Percentiles rank a stretch among this genome's conserved stretches.
phyloP scores from a whole-genome alignment of 2,329 filamentous ascomycete genomes.

The Simplicillium aogashimaense region DNA sequence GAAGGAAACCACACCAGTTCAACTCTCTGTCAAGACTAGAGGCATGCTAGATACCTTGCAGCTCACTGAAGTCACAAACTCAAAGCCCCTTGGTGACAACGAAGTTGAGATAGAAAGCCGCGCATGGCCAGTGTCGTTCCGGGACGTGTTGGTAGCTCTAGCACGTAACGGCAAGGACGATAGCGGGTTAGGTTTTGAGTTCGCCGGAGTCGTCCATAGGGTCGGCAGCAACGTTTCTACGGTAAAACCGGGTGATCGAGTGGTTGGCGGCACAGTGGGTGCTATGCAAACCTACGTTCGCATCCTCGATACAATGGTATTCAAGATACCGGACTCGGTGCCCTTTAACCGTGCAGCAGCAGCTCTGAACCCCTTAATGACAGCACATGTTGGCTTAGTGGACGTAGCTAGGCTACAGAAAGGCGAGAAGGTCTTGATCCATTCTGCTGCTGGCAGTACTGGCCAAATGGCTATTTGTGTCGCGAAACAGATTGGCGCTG shows the following conservation, averaged over 20 bases:
- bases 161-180: neutral
- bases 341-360: too few species aligned
- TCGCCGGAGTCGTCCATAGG: neutral
- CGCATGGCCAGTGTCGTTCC: constrained; percentile 1
- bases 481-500: constrained; percentile 19
- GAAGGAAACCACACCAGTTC: too few species aligned
- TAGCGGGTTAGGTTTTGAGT: constrained; percentile 3
- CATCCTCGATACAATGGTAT: too few species aligned
- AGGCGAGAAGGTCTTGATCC: constrained; percentile 24
- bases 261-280: too few species aligned
- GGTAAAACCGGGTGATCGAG: too few species aligned
- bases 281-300: too few species aligned
- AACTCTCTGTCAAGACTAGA: too few species aligned
- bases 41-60: constrained; percentile 2
- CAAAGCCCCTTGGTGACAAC: neutral
- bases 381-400: too few species aligned
- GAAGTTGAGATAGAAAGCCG: constrained; percentile 2
- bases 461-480: constrained; percentile 22
- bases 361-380: too few species aligned
- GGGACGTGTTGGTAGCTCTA: constrained; percentile 5
- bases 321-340: too few species aligned
- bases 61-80: neutral
- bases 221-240: neutral
- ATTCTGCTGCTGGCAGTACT: constrained; percentile 19
- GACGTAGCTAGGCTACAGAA: neutral